phyloP scores from a whole-genome alignment of 2,329 filamentous ascomycete genomes.

The Sporothrix mexicana region DNA sequence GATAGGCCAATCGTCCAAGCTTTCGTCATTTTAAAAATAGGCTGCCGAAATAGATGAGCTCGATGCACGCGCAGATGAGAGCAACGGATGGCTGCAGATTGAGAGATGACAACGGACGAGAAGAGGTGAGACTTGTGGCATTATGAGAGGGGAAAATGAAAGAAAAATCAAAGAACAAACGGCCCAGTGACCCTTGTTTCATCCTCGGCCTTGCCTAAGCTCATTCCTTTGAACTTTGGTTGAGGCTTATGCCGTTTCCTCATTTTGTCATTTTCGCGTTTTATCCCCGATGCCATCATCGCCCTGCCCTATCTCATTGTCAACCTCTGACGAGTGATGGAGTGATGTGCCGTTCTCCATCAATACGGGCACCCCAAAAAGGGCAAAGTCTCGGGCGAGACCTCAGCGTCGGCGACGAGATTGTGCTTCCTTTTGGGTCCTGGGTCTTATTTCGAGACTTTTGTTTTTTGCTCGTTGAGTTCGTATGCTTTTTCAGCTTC shows the following conservation, averaged over 20 bases:
- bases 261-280: neutral
- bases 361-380: conserved; percentile 21
- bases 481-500: conserved; percentile 13
- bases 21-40: conserved; percentile 28
- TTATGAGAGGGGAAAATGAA: neutral
- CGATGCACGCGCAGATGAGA: conserved; percentile 6
- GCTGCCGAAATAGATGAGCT: conserved; percentile 14
- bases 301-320: no score
- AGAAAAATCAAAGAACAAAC: neutral
- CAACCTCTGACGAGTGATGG: neutral
- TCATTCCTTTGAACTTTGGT: conserved; percentile 3
- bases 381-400: conserved; percentile 16
- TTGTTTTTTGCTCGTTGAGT: neutral
- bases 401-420: conserved; percentile 15
- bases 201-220: conserved; percentile 19
- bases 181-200: conserved; percentile 19
- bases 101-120: conserved; percentile 9
- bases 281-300: neutral
- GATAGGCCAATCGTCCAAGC: conserved; percentile 31
- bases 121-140: neutral
- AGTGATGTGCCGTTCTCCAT: conserved; percentile 19
- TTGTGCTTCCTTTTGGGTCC: neutral
- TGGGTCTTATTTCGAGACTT: neutral
- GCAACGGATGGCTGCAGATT: neutral
- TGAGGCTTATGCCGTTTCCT: conserved; percentile 7